Evolutionary conservation across 2,329 filamentous ascomycete species (phyloP).

Genomic region (Periconia sp.): DNA sequence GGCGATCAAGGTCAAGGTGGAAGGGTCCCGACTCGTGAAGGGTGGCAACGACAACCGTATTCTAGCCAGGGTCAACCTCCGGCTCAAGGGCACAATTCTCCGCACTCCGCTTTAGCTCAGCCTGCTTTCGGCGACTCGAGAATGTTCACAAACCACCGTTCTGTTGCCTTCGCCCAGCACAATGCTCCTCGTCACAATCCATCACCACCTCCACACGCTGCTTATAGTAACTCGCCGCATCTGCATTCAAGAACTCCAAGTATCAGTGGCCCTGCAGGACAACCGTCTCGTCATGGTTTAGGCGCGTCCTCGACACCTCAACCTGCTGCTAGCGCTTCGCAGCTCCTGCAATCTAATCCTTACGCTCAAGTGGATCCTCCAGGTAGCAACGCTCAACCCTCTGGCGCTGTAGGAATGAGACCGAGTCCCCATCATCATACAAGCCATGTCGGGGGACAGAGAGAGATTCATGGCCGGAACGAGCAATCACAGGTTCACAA

Average conservation of each 20-base stretch:
- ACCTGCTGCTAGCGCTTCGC: slow-evolving; percentile 21
- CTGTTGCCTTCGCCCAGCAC: slow-evolving; percentile 41
- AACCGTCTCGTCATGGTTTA: slow-evolving; percentile 31
- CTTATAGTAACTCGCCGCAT: slow-evolving; percentile 41
- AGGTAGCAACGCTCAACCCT: slow-evolving; percentile 29
- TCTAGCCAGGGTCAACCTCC: slow-evolving; percentile 31
- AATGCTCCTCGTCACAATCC: slow-evolving; percentile 39
- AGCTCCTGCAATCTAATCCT: slow-evolving; percentile 45
- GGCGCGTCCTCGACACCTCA: slow-evolving; percentile 26
- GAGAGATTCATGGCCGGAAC: slow-evolving; percentile 36
- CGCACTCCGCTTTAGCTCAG: slow-evolving; percentile 34
- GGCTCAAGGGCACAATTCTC: slow-evolving; percentile 32
- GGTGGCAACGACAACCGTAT: slow-evolving; percentile 38
- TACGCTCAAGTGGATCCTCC: slow-evolving; percentile 46
- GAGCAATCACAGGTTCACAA: slow-evolving; percentile 42
- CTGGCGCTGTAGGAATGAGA: slow-evolving; percentile 43
- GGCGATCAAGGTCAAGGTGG: slow-evolving; percentile 29
- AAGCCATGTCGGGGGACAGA: slow-evolving; percentile 33
- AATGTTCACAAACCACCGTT: slow-evolving; percentile 33
- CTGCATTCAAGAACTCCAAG: slow-evolving; percentile 43
- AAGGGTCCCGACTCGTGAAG: slow-evolving; percentile 31
- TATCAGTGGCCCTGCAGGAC: slow-evolving; percentile 33
- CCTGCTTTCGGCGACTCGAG: slow-evolving; percentile 28
- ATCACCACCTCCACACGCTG: slow-evolving; percentile 38
- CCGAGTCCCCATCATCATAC: slow-evolving; percentile 43